Percentiles rank a stretch among this genome's conserved stretches.
phyloP scores from a whole-genome alignment of 768 basidiomycete genomes.

The Hebeloma cylindrosporum region DNA sequence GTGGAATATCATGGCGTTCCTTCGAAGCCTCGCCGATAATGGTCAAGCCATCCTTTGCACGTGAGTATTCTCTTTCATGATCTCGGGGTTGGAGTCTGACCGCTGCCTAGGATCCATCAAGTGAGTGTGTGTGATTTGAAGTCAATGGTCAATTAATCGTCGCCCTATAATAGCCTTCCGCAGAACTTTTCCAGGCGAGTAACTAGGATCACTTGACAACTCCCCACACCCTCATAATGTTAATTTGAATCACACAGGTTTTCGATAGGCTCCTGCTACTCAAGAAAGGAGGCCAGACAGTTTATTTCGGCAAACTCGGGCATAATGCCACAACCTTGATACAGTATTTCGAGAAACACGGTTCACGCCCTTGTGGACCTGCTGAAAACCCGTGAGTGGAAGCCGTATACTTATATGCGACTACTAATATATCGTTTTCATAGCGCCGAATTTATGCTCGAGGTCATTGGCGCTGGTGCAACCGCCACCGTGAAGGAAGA shows the following conservation, averaged over 20 bases:
- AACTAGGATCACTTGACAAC: background rate
- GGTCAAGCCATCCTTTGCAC: conserved; percentile 91
- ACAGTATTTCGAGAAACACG: conserved; percentile 70
- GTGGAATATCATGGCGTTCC: conserved; percentile 76
- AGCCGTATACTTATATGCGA: background rate
- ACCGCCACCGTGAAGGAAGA: conserved; percentile 50
- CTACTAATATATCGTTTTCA: background rate
- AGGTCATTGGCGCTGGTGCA: conserved; percentile 74
- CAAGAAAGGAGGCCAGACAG: conserved; percentile 71
- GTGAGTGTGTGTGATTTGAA: conserved; percentile 8
- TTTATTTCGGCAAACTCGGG: conserved; percentile 76
- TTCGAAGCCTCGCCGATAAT: conserved; percentile 70
- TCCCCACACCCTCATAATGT: background rate
- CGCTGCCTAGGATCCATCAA: conserved; percentile 41
- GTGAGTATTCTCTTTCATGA: conserved; percentile 32
- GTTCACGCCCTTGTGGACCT: conserved; percentile 55
- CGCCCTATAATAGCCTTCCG: conserved; percentile 56
- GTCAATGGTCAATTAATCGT: background rate
- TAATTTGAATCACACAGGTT: too few relatives aligned
- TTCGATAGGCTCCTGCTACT: conserved; percentile 78
- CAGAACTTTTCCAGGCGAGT: conserved; percentile 66
- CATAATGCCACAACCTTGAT: conserved; percentile 58
- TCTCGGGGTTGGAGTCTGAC: background rate
- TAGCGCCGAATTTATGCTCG: conserved; percentile 64
- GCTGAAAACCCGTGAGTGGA: conserved; percentile 72